These are phyloP conservation scores for Chrysanthemum lavandulifolium DNA, from an alignment of 129 eudicot species.

Conservation along the genomic window DNA sequence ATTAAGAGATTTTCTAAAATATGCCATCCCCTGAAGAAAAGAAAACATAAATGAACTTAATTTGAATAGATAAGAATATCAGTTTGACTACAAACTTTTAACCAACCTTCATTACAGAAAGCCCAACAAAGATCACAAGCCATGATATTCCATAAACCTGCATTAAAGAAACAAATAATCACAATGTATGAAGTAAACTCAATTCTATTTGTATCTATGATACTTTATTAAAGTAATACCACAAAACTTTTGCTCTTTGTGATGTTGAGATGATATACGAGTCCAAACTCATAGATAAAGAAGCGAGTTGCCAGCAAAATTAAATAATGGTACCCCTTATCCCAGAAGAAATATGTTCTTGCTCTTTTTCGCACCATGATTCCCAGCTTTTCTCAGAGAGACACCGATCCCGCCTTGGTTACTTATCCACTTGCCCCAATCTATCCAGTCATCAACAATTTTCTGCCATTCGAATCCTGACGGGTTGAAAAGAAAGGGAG, in stretches of 20 bases:
- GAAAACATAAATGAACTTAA: conserved; percentile 1
- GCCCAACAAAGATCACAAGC: conserved; percentile 68
- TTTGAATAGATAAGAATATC: neutral
- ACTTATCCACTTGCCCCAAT: conserved; percentile 86
- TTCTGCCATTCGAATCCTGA: conserved; percentile 99
- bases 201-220: neutral
- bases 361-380: conserved; percentile 99
- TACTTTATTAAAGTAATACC: conserved; percentile 40
- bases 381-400: conserved; percentile 94
- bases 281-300: conserved; percentile 83
- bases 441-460: conserved; percentile 89
- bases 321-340: conserved; percentile 58
- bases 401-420: conserved; percentile 98
- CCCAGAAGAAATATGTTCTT: conserved; percentile 79
- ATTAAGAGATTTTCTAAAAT: conserved; percentile 61
- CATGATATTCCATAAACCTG: conserved; percentile 83
- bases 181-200: neutral
- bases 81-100: neutral
- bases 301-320: conserved; percentile 76
- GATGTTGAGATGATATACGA: conserved; percentile 81
- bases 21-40: conserved; percentile 53
- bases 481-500: conserved; percentile 92
- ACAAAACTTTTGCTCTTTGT: conserved; percentile 50
- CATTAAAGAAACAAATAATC: conserved; percentile 16
- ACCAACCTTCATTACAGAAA: conserved; percentile 70